Percentiles rank a stretch among this genome's conserved stretches.
Conservation (phyloP, 2,329 filamentous ascomycete species). For the Pyrenophora seminiperda region DNA sequence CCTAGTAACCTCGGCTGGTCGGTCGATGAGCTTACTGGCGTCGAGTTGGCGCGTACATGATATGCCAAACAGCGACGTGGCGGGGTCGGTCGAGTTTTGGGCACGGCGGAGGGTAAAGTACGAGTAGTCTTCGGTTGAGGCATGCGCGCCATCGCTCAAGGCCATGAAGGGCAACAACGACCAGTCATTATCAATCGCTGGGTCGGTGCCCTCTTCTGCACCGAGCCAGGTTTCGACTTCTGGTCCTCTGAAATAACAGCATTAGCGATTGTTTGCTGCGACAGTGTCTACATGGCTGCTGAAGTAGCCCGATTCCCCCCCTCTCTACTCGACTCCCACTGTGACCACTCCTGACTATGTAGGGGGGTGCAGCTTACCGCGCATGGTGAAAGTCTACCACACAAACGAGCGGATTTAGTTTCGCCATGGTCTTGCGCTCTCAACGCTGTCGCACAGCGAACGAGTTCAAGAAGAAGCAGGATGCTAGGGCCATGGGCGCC, state of each 20-base stretch:
- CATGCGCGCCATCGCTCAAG: constrained; percentile 91
- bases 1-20: constrained; percentile 88
- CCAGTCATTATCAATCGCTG: constrained; percentile 86
- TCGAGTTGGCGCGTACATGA: constrained; percentile 93
- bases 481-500: constrained; percentile 9
- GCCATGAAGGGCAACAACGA: constrained; percentile 93
- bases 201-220: constrained; percentile 73
- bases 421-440: constrained; percentile 46
- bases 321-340: background rate
- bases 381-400: constrained; percentile 62
- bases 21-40: constrained; percentile 73
- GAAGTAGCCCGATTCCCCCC: background rate
- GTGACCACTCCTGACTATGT: background rate
- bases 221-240: constrained; percentile 95
- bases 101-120: constrained; percentile 87
- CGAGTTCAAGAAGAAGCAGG: background rate
- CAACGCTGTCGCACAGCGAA: constrained; percentile 6
- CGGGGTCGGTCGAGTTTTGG: constrained; percentile 55
- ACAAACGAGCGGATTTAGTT: constrained; percentile 51
- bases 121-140: constrained; percentile 92
- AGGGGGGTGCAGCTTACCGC: constrained; percentile 38
- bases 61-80: constrained; percentile 91
- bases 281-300: background rate
- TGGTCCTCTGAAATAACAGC: constrained; percentile 65
- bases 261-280: constrained; percentile 8